A percentile compares a stretch with the other conserved stretches of the same genome.
These are phyloP conservation scores for Ophiostoma populinum DNA, from an alignment of 2,329 filamentous ascomycete genomes.

Conservation along the genomic window DNA sequence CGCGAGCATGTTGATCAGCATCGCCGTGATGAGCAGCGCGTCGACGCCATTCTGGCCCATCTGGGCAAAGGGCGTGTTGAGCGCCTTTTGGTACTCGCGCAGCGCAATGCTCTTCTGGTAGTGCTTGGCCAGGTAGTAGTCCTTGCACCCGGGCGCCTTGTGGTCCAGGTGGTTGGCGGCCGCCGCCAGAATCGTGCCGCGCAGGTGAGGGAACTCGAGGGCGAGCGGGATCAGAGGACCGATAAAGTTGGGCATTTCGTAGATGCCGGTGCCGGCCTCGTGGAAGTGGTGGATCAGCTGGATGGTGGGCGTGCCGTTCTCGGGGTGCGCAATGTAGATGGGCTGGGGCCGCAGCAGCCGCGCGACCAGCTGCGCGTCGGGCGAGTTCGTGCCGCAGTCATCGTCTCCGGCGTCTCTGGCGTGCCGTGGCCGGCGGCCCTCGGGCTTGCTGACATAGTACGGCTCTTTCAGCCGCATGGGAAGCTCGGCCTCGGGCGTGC, in stretches of 20 bases:
- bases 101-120: slow-evolving; percentile 13
- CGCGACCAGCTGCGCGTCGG: not conserved
- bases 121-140: slow-evolving; percentile 11
- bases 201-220: slow-evolving; percentile 9
- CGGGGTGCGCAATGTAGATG: slow-evolving; percentile 4
- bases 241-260: slow-evolving; percentile 11
- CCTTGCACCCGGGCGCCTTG: slow-evolving; percentile 6
- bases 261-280: slow-evolving; percentile 5
- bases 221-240: slow-evolving; percentile 8
- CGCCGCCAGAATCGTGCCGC: slow-evolving; percentile 10
- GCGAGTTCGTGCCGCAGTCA: no score
- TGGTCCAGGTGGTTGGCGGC: slow-evolving; percentile 12
- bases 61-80: slow-evolving; percentile 10
- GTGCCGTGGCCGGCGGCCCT: no score
- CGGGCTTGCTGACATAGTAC: no score
- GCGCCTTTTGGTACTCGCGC: slow-evolving; percentile 9
- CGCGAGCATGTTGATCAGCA: slow-evolving; percentile 13
- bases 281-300: slow-evolving; percentile 12
- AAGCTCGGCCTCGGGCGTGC: no score
- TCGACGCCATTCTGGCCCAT: slow-evolving; percentile 12
- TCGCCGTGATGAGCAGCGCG: slow-evolving; percentile 12
- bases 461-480: no score
- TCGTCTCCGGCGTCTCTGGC: no score
- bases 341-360: slow-evolving; percentile 4
- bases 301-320: slow-evolving; percentile 9